Conservation (phyloP, 2,329 filamentous ascomycete genomes). For the Leptographium wingfieldii region DNA sequence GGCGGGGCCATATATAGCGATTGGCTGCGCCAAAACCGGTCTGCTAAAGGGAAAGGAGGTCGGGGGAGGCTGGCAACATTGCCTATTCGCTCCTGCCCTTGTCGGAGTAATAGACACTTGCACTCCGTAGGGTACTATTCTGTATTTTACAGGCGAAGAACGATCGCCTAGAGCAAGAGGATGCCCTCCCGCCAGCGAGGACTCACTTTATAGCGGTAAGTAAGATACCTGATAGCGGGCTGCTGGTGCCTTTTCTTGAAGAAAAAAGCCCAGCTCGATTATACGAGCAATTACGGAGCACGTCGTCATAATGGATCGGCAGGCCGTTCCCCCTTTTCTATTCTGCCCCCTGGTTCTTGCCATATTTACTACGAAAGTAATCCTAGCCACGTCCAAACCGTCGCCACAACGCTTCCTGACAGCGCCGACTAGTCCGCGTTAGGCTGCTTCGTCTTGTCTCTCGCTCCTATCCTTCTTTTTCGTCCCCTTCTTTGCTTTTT, state of each 20-base stretch:
- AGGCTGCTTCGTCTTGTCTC: background rate
- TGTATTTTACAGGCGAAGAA: too few relatives aligned
- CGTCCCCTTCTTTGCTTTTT: background rate
- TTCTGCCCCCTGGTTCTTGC: background rate
- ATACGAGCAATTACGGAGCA: background rate
- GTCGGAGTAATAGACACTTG: background rate
- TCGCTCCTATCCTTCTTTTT: background rate
- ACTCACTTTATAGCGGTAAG: too few relatives aligned
- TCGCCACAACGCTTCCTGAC: conserved; percentile 1
- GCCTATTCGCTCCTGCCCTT: background rate
- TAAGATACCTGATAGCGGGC: too few relatives aligned
- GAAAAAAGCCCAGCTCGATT: background rate
- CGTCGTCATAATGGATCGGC: background rate
- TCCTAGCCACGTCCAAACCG: background rate
- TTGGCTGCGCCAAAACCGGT: background rate
- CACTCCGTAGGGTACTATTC: too few relatives aligned
- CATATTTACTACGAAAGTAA: too few relatives aligned
- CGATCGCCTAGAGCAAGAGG: too few relatives aligned
- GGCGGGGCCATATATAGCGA: background rate
- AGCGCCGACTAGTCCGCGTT: conserved; percentile 6
- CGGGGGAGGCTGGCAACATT: background rate
- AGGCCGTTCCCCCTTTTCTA: background rate
- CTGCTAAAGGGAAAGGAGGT: background rate
- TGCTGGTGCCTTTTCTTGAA: background rate
- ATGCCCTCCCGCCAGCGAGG: too few relatives aligned